phyloP scores from a whole-genome alignment of 1,284 basidiomycete genomes.

The Cutaneotrichosporon sp. region DNA sequence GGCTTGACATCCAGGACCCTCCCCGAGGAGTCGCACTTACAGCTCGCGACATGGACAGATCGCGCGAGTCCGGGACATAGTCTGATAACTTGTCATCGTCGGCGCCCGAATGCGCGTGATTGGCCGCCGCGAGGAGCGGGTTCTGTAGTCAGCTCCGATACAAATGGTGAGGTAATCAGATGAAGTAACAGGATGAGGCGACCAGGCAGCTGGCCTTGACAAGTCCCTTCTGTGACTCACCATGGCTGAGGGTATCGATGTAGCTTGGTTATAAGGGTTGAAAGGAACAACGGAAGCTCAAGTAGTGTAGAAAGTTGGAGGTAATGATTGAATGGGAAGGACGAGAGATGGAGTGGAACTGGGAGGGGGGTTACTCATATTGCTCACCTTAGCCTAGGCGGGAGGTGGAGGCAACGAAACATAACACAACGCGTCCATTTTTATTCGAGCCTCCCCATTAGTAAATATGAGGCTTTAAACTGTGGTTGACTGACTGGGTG shows the following conservation, averaged over 20 bases:
- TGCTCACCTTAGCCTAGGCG: no score
- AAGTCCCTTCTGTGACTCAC: neutral
- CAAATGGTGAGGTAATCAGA: neutral
- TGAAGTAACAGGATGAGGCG: neutral
- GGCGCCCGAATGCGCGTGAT: conserved; percentile 25
- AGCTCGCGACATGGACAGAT: conserved; percentile 49
- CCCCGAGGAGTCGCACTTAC: conserved; percentile 30
- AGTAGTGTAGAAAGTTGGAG: neutral
- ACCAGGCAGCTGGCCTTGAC: neutral
- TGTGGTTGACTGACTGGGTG: no score
- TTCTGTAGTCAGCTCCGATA: conserved; percentile 33
- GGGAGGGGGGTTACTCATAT: neutral
- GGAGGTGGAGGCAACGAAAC: conserved; percentile 5
- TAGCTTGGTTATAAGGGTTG: neutral
- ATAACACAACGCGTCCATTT: neutral
- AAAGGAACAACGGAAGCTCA: neutral
- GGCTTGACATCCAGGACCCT: no score
- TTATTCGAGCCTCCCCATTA: neutral
- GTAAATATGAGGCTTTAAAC: neutral
- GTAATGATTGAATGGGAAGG: neutral
- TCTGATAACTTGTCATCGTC: conserved; percentile 53
- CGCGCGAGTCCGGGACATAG: conserved; percentile 48
- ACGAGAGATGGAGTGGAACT: conserved; percentile 3
- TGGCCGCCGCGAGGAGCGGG: conserved; percentile 48
- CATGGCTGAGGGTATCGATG: conserved; percentile 12